Evolutionary conservation across 2,329 filamentous ascomycete species (phyloP).

Genomic region (Hawksworthiomyces lignivorus): DNA sequence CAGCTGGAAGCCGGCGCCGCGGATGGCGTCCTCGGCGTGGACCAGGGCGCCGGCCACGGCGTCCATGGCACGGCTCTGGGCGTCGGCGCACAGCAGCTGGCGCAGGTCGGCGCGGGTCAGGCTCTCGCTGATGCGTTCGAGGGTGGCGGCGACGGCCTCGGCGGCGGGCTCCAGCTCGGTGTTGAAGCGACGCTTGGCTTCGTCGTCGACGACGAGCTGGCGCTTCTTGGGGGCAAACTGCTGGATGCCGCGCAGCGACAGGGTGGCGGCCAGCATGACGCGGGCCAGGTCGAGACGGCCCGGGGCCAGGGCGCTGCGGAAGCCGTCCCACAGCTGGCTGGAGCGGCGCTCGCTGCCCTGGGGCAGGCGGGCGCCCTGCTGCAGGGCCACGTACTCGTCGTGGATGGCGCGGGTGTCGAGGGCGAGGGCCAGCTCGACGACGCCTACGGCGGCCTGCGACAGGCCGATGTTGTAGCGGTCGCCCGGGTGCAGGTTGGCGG

Average conservation of each 20-base stretch:
- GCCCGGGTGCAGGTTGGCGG: constrained; percentile 38
- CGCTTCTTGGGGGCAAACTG: constrained; percentile 54
- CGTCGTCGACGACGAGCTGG: constrained; percentile 29
- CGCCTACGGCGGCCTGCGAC: constrained; percentile 49
- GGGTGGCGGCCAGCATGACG: constrained; percentile 62
- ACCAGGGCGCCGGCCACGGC: constrained; percentile 73
- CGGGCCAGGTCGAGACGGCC: constrained; percentile 66
- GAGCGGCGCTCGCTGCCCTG: constrained; percentile 64
- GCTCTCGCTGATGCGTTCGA: constrained; percentile 66
- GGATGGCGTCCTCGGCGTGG: constrained; percentile 70
- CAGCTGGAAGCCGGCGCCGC: constrained; percentile 71
- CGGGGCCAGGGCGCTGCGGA: constrained; percentile 59
- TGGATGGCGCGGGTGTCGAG: constrained; percentile 65
- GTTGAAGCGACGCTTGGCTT: constrained; percentile 66
- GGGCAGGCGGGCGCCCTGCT: constrained; percentile 47
- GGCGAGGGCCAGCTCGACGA: constrained; percentile 58
- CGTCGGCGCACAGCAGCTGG: constrained; percentile 61
- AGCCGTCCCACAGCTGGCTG: constrained; percentile 68
- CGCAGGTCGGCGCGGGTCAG: constrained; percentile 64
- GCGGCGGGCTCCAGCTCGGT: constrained; percentile 50
- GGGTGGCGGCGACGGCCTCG: constrained; percentile 59
- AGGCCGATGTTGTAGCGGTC: constrained; percentile 43
- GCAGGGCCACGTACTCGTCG: constrained; percentile 60
- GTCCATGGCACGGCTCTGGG: constrained; percentile 53
- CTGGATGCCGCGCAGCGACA: constrained; percentile 67